A percentile compares a stretch with the other conserved stretches of the same genome.
These are phyloP conservation scores for Tolypocladium cylindrosporum DNA, from an alignment of 2,329 filamentous ascomycete genomes.

Conservation along the genomic window DNA sequence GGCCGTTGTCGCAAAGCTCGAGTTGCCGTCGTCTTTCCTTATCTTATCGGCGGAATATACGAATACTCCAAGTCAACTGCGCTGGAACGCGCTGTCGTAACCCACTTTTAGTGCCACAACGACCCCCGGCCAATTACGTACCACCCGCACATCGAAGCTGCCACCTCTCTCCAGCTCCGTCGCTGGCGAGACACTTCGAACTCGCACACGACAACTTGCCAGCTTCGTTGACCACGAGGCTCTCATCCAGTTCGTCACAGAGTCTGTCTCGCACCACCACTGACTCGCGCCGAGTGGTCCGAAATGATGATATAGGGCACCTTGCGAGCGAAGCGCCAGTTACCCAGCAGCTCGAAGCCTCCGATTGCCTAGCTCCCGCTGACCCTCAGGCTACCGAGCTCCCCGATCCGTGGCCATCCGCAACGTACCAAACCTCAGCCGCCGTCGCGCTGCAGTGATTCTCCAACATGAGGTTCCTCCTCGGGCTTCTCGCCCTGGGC, in stretches of 20 bases:
- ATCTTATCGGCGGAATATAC: not conserved
- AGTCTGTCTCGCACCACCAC: not conserved
- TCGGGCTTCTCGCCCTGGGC: slow-evolving; percentile 40
- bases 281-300: not conserved
- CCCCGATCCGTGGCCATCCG: not conserved
- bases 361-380: not conserved
- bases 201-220: not conserved
- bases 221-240: not conserved
- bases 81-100: not conserved
- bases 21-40: not conserved
- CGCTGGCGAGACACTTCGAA: not conserved
- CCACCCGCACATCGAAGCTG: not conserved
- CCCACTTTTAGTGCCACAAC: not conserved
- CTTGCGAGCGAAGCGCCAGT: not conserved
- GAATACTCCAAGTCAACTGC: not conserved
- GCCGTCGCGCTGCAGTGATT: not conserved
- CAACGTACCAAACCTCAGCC: not conserved
- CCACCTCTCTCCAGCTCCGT: not conserved
- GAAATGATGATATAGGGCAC: not conserved
- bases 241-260: not conserved
- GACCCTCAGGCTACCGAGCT: not conserved
- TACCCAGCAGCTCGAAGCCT: not conserved
- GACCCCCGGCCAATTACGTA: not conserved
- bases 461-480: slow-evolving; percentile 43
- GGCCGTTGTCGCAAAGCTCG: not conserved